Conservation (phyloP, 345 rosid species). For the Aethionema arabicum region DNA sequence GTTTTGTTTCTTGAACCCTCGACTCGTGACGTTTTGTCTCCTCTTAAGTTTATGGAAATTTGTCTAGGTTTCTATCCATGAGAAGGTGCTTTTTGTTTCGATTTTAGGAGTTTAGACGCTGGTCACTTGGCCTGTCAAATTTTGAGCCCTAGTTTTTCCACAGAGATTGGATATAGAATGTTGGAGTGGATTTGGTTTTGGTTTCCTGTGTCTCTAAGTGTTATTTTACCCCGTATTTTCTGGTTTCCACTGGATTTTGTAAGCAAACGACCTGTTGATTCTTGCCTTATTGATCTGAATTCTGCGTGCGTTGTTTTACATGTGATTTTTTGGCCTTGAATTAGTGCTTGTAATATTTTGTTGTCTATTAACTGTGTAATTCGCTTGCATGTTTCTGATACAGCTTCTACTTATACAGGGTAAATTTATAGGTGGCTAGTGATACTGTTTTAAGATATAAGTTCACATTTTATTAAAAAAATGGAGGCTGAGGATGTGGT, state of each 20-base stretch:
- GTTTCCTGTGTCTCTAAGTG: not conserved
- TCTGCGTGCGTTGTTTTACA: constrained; percentile 1
- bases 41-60: not conserved
- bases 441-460: constrained; percentile 17
- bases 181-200: not conserved
- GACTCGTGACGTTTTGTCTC: constrained; percentile 30
- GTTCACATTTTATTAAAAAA: constrained; percentile 1
- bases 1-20: constrained; percentile 11
- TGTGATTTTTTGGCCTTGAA: constrained; percentile 1
- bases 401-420: constrained; percentile 29
- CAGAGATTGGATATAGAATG: not conserved
- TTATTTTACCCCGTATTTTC: not conserved
- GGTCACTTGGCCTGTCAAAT: not conserved
- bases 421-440: constrained; percentile 15
- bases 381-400: not conserved
- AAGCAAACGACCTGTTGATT: not conserved
- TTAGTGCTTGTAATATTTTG: not conserved
- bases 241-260: not conserved
- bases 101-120: not conserved
- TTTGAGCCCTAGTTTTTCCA: constrained; percentile 16
- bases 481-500: constrained; percentile 52
- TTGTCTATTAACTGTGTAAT: constrained; percentile 1
- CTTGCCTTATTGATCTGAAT: not conserved
- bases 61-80: not conserved
- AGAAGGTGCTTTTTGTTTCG: not conserved